Conservation (phyloP, 1,139 yeast genomes). For the Diutina rugosa region DNA sequence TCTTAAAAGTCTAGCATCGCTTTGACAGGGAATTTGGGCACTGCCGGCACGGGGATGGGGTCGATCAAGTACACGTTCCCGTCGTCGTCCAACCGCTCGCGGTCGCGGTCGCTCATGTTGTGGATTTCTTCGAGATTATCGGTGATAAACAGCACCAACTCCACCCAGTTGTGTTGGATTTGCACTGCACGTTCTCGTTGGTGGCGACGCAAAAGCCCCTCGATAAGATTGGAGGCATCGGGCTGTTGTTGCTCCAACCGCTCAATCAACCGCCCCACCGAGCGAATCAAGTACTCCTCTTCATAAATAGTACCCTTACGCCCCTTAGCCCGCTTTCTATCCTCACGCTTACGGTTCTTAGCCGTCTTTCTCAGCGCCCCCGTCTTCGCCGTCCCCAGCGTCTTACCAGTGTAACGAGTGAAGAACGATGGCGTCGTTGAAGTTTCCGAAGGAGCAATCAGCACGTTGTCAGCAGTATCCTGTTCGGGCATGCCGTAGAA, state of each 20-base stretch:
- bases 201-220: constrained; percentile 60
- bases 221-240: constrained; percentile 64
- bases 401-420: constrained; percentile 92
- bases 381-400: constrained; percentile 90
- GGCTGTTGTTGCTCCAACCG: constrained; percentile 62
- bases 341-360: constrained; percentile 88
- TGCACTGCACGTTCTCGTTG: constrained; percentile 75
- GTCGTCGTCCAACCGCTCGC: constrained; percentile 80
- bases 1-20: constrained; percentile 37
- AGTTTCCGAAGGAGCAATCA: constrained; percentile 89
- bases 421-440: constrained; percentile 88
- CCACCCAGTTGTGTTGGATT: constrained; percentile 57
- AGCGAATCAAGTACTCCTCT: constrained; percentile 83
- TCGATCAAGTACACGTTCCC: constrained; percentile 72
- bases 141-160: constrained; percentile 39
- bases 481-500: constrained; percentile 65
- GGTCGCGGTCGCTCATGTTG: constrained; percentile 65
- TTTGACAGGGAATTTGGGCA: constrained; percentile 46
- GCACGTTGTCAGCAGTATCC: constrained; percentile 85
- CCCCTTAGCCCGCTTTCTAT: constrained; percentile 91
- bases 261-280: constrained; percentile 80
- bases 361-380: constrained; percentile 90
- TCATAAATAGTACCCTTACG: constrained; percentile 96
- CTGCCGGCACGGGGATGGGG: constrained; percentile 55
- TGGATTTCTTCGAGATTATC: constrained; percentile 64